Percentiles rank a stretch among this genome's conserved stretches.
phyloP scores from a whole-genome alignment of 768 basidiomycete species.

The Agrocybe pediades region DNA sequence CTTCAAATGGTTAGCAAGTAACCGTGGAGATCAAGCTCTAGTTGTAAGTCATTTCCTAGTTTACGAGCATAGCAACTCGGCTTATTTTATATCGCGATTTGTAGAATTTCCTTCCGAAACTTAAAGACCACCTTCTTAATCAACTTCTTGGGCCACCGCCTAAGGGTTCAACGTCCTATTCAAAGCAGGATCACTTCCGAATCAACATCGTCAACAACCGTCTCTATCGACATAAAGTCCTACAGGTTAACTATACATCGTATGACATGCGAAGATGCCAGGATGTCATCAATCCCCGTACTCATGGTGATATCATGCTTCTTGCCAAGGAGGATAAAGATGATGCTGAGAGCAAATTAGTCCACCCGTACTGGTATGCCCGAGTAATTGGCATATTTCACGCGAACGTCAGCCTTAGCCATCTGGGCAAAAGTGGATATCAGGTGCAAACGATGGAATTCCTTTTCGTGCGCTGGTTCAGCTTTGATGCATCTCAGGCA shows the following conservation, averaged over 20 bases:
- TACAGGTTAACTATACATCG: conserved; percentile 42
- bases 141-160: conserved; percentile 23
- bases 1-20: conserved; percentile 12
- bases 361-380: conserved; percentile 38
- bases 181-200: conserved; percentile 16
- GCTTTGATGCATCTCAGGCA: neutral
- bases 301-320: conserved; percentile 37
- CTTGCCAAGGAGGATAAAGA: conserved; percentile 19
- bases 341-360: neutral
- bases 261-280: conserved; percentile 43
- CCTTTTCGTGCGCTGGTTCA: conserved; percentile 22
- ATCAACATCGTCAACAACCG: conserved; percentile 23
- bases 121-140: conserved; percentile 30
- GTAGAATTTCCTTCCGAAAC: conserved; percentile 28
- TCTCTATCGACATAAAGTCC: conserved; percentile 29
- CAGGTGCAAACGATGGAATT: conserved; percentile 24
- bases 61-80: no score
- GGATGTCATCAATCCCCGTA: conserved; percentile 41
- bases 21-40: conserved; percentile 27
- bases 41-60: conserved; percentile 24
- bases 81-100: no score
- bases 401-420: conserved; percentile 22
- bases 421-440: neutral
- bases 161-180: conserved; percentile 21
- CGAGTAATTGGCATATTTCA: conserved; percentile 33